These are phyloP conservation scores for Gossypium lobatum DNA, from an alignment of 441 rosid genomes.

Conservation along the genomic window DNA sequence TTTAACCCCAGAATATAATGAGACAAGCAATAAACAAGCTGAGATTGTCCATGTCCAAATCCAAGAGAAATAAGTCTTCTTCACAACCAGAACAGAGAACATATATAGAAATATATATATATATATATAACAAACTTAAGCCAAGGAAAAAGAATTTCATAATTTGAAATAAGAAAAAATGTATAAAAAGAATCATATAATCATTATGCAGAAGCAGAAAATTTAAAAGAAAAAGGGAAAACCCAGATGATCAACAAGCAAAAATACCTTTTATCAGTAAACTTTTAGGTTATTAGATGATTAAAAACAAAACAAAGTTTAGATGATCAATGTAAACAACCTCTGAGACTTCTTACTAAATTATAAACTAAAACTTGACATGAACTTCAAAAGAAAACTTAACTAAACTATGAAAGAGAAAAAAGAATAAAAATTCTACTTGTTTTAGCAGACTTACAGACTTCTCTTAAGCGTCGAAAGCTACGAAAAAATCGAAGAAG, in stretches of 20 bases:
- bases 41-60: too few species aligned
- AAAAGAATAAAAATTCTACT: background rate
- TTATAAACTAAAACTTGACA: background rate
- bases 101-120: too few species aligned
- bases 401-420: background rate
- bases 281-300: background rate
- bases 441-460: background rate
- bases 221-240: background rate
- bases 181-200: background rate
- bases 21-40: background rate
- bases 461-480: background rate
- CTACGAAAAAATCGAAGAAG: background rate
- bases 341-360: background rate
- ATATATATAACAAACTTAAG: background rate
- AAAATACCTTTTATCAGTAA: background rate
- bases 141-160: background rate
- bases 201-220: conserved; percentile 5
- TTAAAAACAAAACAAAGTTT: background rate
- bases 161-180: background rate
- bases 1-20: background rate
- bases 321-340: background rate
- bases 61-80: too few species aligned
- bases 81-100: too few species aligned
- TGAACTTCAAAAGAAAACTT: background rate
- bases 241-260: background rate